These are phyloP conservation scores for Amylocystis lapponica DNA, from an alignment of 768 basidiomycete genomes.

Conservation along the genomic window DNA sequence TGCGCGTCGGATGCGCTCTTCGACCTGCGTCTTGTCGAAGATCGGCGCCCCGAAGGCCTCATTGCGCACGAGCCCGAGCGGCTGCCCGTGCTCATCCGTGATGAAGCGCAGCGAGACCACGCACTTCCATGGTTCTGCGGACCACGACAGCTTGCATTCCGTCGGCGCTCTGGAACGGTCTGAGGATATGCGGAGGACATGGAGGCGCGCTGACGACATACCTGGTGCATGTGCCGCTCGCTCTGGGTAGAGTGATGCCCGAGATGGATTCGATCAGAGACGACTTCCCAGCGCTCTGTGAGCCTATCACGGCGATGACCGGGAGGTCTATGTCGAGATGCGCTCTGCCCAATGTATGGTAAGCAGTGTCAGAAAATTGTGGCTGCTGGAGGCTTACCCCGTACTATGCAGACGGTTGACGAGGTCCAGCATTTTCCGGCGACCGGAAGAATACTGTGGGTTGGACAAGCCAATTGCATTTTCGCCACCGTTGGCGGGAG, in stretches of 20 bases:
- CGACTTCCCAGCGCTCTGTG: constrained; percentile 71
- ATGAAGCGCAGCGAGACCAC: constrained; percentile 26
- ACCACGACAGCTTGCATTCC: constrained; percentile 28
- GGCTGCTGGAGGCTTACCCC: constrained; percentile 36
- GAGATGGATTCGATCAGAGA: constrained; percentile 76
- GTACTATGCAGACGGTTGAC: constrained; percentile 57
- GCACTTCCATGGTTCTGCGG: constrained; percentile 28
- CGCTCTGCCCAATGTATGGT: constrained; percentile 36
- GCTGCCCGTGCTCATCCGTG: constrained; percentile 20
- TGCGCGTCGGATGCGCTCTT: constrained; percentile 61
- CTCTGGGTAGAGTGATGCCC: constrained; percentile 63
- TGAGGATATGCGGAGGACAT: not conserved
- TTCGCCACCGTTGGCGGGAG: no score
- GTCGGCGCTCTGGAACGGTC: constrained; percentile 28
- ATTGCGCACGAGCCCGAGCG: constrained; percentile 29
- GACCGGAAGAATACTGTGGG: constrained; percentile 32
- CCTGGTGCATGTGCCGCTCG: constrained; percentile 76
- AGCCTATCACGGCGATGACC: constrained; percentile 67
- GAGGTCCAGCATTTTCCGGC: constrained; percentile 50
- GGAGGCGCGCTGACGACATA: constrained; percentile 19
- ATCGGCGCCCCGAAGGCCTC: constrained; percentile 34
- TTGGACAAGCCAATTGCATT: constrained; percentile 58
- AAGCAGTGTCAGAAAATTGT: not conserved
- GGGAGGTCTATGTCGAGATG: constrained; percentile 69
- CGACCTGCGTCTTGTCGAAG: constrained; percentile 45